Percentiles rank a stretch among this genome's conserved stretches.
Evolutionary conservation across 495 filamentous ascomycete genomes (phyloP).

Genomic region (Sporormia fimetaria): DNA sequence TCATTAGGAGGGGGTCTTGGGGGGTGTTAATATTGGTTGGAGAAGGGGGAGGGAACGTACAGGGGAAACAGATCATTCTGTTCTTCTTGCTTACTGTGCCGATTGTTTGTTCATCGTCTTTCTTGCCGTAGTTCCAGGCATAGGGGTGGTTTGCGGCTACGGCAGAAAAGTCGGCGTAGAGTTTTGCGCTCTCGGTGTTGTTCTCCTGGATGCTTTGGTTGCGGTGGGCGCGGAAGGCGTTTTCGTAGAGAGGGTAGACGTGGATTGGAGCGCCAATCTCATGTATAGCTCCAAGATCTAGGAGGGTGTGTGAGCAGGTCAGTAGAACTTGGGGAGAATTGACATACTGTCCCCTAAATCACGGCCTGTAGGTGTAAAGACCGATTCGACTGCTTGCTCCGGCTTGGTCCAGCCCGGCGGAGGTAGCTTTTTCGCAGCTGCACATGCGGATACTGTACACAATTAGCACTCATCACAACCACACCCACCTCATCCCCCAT

Average conservation of each 20-base stretch:
- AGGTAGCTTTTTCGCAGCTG: conserved; percentile 33
- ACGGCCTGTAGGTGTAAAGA: conserved; percentile 32
- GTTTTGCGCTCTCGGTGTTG: conserved; percentile 36
- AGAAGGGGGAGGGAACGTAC: conserved; percentile 21
- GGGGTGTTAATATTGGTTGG: background rate
- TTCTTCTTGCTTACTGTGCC: conserved; percentile 39
- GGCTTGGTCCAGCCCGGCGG: conserved; percentile 40
- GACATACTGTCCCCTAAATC: conserved; percentile 32
- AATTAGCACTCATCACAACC: conserved; percentile 2
- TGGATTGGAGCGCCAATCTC: conserved; percentile 43
- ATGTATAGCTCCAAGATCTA: conserved; percentile 37
- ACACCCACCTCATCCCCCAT: background rate
- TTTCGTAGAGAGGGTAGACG: conserved; percentile 46
- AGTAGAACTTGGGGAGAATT: conserved; percentile 14
- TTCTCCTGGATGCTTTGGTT: conserved; percentile 40
- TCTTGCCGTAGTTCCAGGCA: conserved; percentile 40
- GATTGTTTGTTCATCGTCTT: conserved; percentile 34
- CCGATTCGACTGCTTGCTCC: conserved; percentile 29
- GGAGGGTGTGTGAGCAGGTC: conserved; percentile 2
- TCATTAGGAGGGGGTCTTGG: conserved; percentile 53
- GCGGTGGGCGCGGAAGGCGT: conserved; percentile 40
- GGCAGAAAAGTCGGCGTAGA: conserved; percentile 42
- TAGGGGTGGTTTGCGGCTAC: conserved; percentile 37
- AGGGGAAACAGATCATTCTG: conserved; percentile 46
- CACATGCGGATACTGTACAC: conserved; percentile 27